These are phyloP conservation scores for Rhodosporidiobolus odoratus DNA, from an alignment of 768 basidiomycete species.

Conservation along the genomic window DNA sequence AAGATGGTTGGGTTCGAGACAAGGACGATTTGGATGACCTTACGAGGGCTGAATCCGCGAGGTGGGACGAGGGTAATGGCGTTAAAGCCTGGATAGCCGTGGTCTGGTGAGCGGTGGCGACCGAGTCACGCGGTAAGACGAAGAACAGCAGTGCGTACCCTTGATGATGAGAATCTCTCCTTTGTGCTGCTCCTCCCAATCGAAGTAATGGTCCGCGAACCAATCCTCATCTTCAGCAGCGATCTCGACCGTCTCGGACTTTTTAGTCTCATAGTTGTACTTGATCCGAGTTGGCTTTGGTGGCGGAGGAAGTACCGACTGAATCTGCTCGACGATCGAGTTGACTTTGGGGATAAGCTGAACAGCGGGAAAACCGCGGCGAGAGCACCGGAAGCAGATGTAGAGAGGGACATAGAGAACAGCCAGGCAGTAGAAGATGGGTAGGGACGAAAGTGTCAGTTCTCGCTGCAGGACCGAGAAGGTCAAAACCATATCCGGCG, in stretches of 20 bases:
- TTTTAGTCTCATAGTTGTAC: neutral
- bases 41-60: neutral
- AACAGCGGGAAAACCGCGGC: too few relatives aligned
- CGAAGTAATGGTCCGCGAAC: neutral
- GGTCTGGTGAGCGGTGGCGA: neutral
- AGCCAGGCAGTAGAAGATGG: neutral
- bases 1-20: neutral
- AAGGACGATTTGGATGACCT: slow-evolving; percentile 15
- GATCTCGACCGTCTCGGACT: neutral
- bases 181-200: neutral
- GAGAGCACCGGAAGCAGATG: neutral
- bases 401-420: too few relatives aligned
- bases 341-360: slow-evolving; percentile 25
- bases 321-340: slow-evolving; percentile 19
- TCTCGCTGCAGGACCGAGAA: neutral
- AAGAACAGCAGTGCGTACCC: neutral
- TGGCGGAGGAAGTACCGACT: neutral
- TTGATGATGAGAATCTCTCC: slow-evolving; percentile 22
- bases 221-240: neutral
- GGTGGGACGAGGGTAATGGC: slow-evolving; percentile 17
- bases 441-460: neutral
- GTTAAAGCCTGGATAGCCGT: slow-evolving; percentile 1
- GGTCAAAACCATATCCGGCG: neutral
- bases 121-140: neutral
- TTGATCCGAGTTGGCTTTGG: neutral